These are phyloP conservation scores for Lactuca saligna DNA, from an alignment of 129 eudicot species.

Conservation along the genomic window DNA sequence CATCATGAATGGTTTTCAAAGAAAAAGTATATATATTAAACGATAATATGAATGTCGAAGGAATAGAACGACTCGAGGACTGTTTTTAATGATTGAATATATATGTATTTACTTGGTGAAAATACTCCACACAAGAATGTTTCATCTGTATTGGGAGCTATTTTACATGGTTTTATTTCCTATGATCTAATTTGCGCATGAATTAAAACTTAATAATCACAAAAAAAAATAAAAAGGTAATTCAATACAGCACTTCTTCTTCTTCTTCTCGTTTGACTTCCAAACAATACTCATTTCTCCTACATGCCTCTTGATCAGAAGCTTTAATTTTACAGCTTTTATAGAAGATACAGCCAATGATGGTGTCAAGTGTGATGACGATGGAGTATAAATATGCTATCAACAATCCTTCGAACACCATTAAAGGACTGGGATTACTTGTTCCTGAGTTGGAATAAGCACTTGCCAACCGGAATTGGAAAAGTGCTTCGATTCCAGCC, in stretches of 20 bases:
- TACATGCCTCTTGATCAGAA: constrained; percentile 33
- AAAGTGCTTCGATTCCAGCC: constrained; percentile 72
- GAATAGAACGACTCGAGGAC: neutral
- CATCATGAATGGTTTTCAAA: neutral
- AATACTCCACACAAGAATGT: constrained; percentile 24
- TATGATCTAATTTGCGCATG: constrained; percentile 7
- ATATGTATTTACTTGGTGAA: constrained; percentile 11
- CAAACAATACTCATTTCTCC: constrained; percentile 22
- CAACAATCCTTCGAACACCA: constrained; percentile 61
- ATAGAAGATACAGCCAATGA: constrained; percentile 53
- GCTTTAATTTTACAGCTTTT: constrained; percentile 44
- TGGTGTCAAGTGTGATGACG: constrained; percentile 62
- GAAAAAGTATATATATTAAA: too few species aligned
- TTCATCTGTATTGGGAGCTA: constrained; percentile 23
- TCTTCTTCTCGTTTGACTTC: constrained; percentile 23
- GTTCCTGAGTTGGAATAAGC: constrained; percentile 13
- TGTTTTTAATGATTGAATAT: neutral
- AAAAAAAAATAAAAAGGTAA: neutral
- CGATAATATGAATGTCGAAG: too few species aligned
- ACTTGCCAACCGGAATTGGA: constrained; percentile 56
- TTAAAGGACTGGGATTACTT: constrained; percentile 14
- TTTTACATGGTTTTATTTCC: constrained; percentile 23
- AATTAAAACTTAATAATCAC: constrained; percentile 28
- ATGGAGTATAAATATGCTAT: constrained; percentile 69
- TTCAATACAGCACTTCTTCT: constrained; percentile 21